These are phyloP conservation scores for Nectriaceae sp. DNA, from an alignment of 2,329 filamentous ascomycete genomes.

Conservation along the genomic window DNA sequence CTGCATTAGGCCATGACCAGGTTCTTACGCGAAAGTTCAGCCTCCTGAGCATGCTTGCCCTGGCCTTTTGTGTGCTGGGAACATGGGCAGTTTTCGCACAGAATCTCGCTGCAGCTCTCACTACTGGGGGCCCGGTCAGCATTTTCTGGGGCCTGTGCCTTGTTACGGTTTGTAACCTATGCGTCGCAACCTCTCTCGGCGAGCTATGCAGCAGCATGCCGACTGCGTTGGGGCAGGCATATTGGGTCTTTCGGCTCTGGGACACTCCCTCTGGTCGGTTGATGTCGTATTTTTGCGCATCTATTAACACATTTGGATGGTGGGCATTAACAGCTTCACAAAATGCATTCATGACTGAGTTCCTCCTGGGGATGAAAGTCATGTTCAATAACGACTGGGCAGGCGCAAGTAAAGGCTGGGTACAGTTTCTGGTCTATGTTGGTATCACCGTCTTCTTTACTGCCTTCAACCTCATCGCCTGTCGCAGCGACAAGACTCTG, in stretches of 20 bases:
- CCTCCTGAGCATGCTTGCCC: conserved; percentile 55
- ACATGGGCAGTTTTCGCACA: conserved; percentile 61
- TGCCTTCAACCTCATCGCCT: conserved; percentile 51
- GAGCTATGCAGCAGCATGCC: conserved; percentile 61
- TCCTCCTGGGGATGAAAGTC: conserved; percentile 57
- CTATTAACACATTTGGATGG: conserved; percentile 63
- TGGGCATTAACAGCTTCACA: conserved; percentile 58
- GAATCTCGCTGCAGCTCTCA: conserved; percentile 45
- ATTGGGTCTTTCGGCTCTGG: conserved; percentile 48
- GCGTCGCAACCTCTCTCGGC: conserved; percentile 55
- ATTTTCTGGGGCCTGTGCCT: conserved; percentile 57
- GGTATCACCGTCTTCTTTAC: conserved; percentile 51
- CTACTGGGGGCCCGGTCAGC: conserved; percentile 53
- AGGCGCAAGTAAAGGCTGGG: conserved; percentile 48
- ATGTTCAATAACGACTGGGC: conserved; percentile 52
- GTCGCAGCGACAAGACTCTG: conserved; percentile 42
- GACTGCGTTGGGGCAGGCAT: conserved; percentile 60
- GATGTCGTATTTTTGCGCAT: conserved; percentile 57
- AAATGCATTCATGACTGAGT: conserved; percentile 59
- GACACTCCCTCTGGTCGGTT: conserved; percentile 47
- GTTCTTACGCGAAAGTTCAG: conserved; percentile 49
- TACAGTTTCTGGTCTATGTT: conserved; percentile 57
- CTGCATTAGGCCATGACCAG: conserved; percentile 40
- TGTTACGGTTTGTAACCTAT: conserved; percentile 52
- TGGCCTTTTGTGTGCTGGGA: conserved; percentile 58